Evolutionary conservation across 2,329 filamentous ascomycete genomes (phyloP).

Genomic region (Aspergillus pseudotamarii): DNA sequence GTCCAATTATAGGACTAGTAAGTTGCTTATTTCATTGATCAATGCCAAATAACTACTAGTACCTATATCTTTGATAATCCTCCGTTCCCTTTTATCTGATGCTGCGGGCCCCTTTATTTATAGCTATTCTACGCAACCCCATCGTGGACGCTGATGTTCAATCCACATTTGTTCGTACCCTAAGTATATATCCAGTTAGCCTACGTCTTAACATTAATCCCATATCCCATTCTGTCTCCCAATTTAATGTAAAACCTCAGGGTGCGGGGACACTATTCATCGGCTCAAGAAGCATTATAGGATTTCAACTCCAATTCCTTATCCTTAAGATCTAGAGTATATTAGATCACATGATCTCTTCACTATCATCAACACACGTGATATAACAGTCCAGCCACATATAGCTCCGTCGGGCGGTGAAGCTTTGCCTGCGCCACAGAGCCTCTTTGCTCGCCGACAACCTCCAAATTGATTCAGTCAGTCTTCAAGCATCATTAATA

Average conservation of each 20-base stretch:
- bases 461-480: background rate
- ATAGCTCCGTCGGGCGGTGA: slow-evolving; percentile 2
- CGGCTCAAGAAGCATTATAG: background rate
- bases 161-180: background rate
- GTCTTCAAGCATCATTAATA: background rate
- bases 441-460: background rate
- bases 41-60: no score
- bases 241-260: background rate
- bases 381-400: background rate
- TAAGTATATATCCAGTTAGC: background rate
- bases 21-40: background rate
- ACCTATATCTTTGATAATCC: background rate
- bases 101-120: background rate
- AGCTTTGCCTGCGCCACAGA: background rate
- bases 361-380: background rate
- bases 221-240: background rate
- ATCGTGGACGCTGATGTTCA: background rate
- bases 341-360: background rate
- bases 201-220: background rate
- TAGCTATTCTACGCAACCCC: background rate
- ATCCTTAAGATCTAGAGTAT: no score
- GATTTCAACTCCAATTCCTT: background rate
- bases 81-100: background rate
- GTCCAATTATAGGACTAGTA: background rate
- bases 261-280: background rate